These are phyloP conservation scores for Tetratostichococcus sp. DNA, from an alignment of 139 green algal genomes.

Conservation along the genomic window DNA sequence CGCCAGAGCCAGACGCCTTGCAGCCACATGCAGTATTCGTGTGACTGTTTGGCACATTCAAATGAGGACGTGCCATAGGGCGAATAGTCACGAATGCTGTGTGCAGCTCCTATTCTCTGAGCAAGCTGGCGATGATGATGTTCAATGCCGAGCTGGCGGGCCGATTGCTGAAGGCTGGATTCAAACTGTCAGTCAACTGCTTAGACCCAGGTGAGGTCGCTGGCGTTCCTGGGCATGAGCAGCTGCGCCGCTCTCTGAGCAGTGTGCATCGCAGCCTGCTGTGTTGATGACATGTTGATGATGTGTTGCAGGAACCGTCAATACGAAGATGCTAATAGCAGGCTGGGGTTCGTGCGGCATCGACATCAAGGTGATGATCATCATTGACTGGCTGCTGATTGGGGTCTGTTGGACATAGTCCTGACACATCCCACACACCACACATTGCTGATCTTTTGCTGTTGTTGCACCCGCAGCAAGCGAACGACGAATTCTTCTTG, in stretches of 20 bases:
- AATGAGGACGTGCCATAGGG: too few species aligned
- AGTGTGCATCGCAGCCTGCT: too few species aligned
- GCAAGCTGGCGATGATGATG: slow-evolving; percentile 55
- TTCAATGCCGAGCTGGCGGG: slow-evolving; percentile 44
- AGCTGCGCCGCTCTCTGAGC: background rate
- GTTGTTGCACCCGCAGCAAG: slow-evolving; percentile 15
- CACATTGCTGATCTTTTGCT: too few species aligned
- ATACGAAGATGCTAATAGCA: slow-evolving; percentile 69
- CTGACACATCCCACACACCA: too few species aligned
- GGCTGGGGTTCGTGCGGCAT: slow-evolving; percentile 69
- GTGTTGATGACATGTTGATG: too few species aligned
- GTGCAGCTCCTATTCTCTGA: slow-evolving; percentile 50
- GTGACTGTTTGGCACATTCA: too few species aligned
- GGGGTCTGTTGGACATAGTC: background rate
- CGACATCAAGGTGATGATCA: slow-evolving; percentile 5
- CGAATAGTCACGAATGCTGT: too few species aligned
- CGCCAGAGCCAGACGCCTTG: too few species aligned
- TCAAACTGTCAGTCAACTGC: slow-evolving; percentile 38
- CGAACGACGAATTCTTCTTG: slow-evolving; percentile 47
- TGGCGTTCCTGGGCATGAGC: slow-evolving; percentile 15
- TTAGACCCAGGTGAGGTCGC: slow-evolving; percentile 49
- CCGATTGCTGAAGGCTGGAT: slow-evolving; percentile 18
- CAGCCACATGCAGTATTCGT: too few species aligned
- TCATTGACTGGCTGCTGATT: background rate
- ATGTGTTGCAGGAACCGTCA: slow-evolving; percentile 33